Evolutionary conservation across 2,329 filamentous ascomycete species (phyloP), one percentile per base, ranked within the genome.

Genomic region (Cyphellophora attinorum): DNA sequence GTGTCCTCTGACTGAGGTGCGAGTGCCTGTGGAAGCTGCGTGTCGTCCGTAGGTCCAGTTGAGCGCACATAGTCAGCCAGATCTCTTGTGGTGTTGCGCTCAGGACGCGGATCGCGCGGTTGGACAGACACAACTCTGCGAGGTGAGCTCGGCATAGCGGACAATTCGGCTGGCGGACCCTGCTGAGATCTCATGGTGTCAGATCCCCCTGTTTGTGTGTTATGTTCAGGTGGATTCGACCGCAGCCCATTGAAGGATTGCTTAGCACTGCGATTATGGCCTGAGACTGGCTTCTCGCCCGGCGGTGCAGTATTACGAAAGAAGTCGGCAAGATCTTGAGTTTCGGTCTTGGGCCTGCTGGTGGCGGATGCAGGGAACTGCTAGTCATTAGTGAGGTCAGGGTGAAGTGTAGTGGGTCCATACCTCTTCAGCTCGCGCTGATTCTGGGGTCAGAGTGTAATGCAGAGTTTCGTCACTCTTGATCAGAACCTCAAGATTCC

Each of bases 31-130:
- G 47, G 47, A 21, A 42, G 42, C 35, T 41, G 48, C 34, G 31
- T 46, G 31, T 54, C 60, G 28, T 65, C 65, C n/a, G 68, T 53
- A 11, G 89, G 82, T 2, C 85, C 85, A 18, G 85, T 93, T 1
- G 81, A 83, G 40, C 85, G 80, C 50, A 93, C 85, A 54, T 94
- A 95, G 39, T 93, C 81, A 14, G 85, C 83, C 60, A 95, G 85
- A 50, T 94, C 88, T 29, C 77, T 70, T 6, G 81, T 74, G 42
- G 88, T 81, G 4, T 70, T 67, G 27, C 41, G 32, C 6, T 76
- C 69, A 6, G 82, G 66, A 41, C 81, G 73, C 2, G 85, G 78
- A 46, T 94, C 86, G 43, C 86, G 74, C 15, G 85, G 76, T 48
- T 63, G 58, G 16, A 52, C 52, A 13, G 47, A 41, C 45, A 23